Percentiles rank a stretch among this genome's conserved stretches.
These are phyloP conservation scores for Silene latifolia DNA, from an alignment of 148 eudicot genomes.

Conservation along the genomic window DNA sequence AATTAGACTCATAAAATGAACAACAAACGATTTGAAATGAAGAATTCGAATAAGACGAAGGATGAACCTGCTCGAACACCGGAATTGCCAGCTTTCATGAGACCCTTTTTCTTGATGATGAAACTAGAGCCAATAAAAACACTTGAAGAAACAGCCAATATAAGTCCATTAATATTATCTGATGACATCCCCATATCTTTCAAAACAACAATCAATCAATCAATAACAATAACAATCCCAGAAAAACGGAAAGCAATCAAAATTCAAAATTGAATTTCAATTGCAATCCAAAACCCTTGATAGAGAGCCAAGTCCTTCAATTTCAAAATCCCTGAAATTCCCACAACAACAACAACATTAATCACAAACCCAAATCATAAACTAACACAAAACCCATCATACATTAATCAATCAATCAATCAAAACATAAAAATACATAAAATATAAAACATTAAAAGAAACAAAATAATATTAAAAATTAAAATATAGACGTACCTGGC, in stretches of 20 bases:
- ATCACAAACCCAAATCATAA: background rate
- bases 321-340: slow-evolving; percentile 19
- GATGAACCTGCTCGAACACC: slow-evolving; percentile 77
- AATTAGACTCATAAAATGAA: background rate
- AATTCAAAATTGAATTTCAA: slow-evolving; percentile 7
- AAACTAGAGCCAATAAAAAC: slow-evolving; percentile 88
- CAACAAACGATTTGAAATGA: slow-evolving; percentile 3
- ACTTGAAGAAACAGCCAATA: slow-evolving; percentile 82
- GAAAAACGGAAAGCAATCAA: slow-evolving; percentile 11
- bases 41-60: background rate
- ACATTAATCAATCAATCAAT: background rate
- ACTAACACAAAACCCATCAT: background rate
- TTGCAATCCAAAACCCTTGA: slow-evolving; percentile 21
- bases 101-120: slow-evolving; percentile 91
- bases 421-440: background rate
- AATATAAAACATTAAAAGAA: background rate
- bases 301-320: slow-evolving; percentile 21
- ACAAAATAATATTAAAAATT: background rate
- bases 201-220: background rate
- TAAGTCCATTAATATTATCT: slow-evolving; percentile 70
- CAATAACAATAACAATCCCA: slow-evolving; percentile 7
- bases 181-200: slow-evolving; percentile 38
- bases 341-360: background rate
- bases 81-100: slow-evolving; percentile 56
- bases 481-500: slow-evolving; percentile 5